Base-by-base conservation (phyloP, 2,329 filamentous ascomycete species). In the Monosporascus sp. region DNA sequence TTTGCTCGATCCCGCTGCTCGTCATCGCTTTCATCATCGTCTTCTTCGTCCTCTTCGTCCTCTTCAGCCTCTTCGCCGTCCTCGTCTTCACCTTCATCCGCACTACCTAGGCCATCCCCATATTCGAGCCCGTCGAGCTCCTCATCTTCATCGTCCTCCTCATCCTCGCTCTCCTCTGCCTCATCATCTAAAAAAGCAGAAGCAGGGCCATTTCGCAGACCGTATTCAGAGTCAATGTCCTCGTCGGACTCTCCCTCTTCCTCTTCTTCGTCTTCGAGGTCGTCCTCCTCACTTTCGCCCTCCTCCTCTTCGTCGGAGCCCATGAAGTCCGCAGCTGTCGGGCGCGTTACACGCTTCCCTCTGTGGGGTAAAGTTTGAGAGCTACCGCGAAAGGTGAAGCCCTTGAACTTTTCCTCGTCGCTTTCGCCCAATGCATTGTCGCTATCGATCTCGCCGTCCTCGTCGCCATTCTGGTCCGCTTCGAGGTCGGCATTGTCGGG, bases 381-480 rank as follows among this genome's bases (percentile, higher is more conserved):
- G 68, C 81, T 86, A 22, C 81, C 82, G 35, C 79, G 73, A 58
- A 86, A 86, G 0, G 74, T 82, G 66, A 89, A 96, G 1, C 82
- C 84, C 59, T 88, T 85, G 63, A 96, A 91, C 50, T 80, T 81
- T 68, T 95, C 91, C 60, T 90, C 86, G 63, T 97, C 93, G 60
- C 89, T 94, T 51, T 88, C 85, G 3, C 85, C 89, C 65, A 97
- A 86, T 0, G 91, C 93, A 37, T 80, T 72, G 53, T 86, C 82
- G 63, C 82, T 86, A 48, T 81, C 77, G 53, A 86, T 86, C 59
- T 86, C 82, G 28, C 68, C 72, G 54, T 84, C 84, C 44, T 81
- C 79, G 53, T 75, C 74, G 4, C 57, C 58, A 43, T 63, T 53
- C 51, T 77, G 72, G 50, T 84, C 81, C 41, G 73, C 72, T 48